These are phyloP conservation scores for Anthracocystis panici-leucophaei DNA, from an alignment of 1,284 basidiomycete species.

Conservation along the genomic window DNA sequence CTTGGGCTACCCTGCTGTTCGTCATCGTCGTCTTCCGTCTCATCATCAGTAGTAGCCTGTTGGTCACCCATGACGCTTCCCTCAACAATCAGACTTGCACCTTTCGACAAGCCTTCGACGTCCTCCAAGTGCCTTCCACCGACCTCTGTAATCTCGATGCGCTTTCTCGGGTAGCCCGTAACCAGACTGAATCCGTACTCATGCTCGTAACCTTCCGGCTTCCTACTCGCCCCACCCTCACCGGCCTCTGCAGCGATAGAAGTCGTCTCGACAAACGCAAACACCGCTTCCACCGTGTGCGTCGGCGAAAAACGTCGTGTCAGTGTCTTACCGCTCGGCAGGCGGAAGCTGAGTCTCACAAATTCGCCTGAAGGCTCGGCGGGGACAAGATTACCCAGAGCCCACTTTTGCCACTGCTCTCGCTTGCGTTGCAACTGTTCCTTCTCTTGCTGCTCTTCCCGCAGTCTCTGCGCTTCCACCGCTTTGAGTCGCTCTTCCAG, in stretches of 20 bases:
- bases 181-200: constrained; percentile 57
- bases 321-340: constrained; percentile 57
- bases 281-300: constrained; percentile 51
- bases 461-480: constrained; percentile 26
- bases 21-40: constrained; percentile 40
- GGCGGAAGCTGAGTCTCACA: constrained; percentile 53
- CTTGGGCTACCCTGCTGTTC: neutral
- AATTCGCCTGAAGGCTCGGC: constrained; percentile 32
- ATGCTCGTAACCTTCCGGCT: constrained; percentile 48
- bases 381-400: constrained; percentile 49
- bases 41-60: constrained; percentile 24
- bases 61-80: constrained; percentile 24
- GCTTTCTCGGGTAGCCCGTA: constrained; percentile 58
- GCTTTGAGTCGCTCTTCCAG: constrained; percentile 45
- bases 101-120: constrained; percentile 46
- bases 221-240: neutral
- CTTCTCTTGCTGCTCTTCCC: constrained; percentile 25
- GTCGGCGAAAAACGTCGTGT: constrained; percentile 37
- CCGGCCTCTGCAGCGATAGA: constrained; percentile 6
- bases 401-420: constrained; percentile 60
- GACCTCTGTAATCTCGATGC: constrained; percentile 22
- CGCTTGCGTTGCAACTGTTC: constrained; percentile 26
- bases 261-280: constrained; percentile 58
- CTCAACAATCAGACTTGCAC: constrained; percentile 62
- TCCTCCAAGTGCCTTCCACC: constrained; percentile 28